A percentile compares a stretch with the other conserved stretches of the same genome.
Conservation (phyloP, 2,329 filamentous ascomycete genomes). For the Nigrospora osmanthi region DNA sequence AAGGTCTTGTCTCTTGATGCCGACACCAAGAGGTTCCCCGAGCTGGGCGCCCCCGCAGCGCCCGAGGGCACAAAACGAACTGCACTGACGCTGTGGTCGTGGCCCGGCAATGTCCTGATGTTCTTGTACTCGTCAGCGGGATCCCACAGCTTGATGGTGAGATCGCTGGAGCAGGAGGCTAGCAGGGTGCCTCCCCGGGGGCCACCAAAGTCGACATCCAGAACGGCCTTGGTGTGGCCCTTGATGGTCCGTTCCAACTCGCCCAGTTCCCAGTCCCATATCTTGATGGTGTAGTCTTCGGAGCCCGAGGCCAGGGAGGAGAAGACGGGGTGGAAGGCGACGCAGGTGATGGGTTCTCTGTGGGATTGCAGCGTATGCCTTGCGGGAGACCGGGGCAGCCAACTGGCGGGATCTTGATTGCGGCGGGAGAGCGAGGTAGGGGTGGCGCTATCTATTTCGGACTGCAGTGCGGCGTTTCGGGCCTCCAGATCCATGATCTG, state of each 20-base stretch:
- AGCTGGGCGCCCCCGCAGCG: constrained; percentile 67
- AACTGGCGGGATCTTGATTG: constrained; percentile 76
- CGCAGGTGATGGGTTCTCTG: constrained; percentile 71
- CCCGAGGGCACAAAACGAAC: constrained; percentile 84
- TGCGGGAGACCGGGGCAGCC: constrained; percentile 78
- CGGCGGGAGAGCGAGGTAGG: constrained; percentile 66
- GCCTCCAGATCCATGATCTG: constrained; percentile 92
- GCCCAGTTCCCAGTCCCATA: constrained; percentile 94
- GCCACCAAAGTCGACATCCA: constrained; percentile 86
- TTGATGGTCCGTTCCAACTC: constrained; percentile 88
- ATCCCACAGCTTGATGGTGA: constrained; percentile 95
- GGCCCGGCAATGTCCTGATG: constrained; percentile 80
- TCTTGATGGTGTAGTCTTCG: constrained; percentile 90
- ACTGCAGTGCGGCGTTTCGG: constrained; percentile 63
- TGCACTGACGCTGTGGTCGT: constrained; percentile 86
- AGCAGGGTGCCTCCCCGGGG: constrained; percentile 72
- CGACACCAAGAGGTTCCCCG: constrained; percentile 77
- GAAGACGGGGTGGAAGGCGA: constrained; percentile 89
- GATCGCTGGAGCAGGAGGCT: constrained; percentile 77
- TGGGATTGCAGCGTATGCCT: constrained; percentile 80
- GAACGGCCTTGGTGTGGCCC: constrained; percentile 80
- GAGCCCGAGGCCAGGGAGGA: constrained; percentile 85
- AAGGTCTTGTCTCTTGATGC: constrained; percentile 81
- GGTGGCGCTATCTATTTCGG: constrained; percentile 77
- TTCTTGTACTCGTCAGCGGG: constrained; percentile 91